Evolutionary conservation across 176 grass and related monocot genomes (phyloP).

Genomic region (Ensete glaucum): DNA sequence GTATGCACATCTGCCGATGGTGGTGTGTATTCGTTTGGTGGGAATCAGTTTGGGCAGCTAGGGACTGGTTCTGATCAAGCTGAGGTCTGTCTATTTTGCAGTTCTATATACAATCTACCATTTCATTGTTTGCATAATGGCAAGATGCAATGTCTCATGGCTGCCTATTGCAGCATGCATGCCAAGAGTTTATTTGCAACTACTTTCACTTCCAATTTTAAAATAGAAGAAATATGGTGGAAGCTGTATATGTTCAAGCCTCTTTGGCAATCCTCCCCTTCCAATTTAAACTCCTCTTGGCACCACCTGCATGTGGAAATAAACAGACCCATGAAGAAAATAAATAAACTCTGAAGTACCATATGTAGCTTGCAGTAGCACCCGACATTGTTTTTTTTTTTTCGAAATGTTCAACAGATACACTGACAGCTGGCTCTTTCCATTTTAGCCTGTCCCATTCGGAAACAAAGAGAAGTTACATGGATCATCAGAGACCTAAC

Average conservation of each 20-base stretch:
- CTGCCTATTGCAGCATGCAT: neutral
- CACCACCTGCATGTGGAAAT: too few species aligned
- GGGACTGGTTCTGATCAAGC: slow-evolving; percentile 96
- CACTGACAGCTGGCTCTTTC: neutral
- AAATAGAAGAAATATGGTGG: too few species aligned
- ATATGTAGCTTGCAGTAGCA: too few species aligned
- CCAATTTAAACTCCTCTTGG: too few species aligned
- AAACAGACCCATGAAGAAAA: too few species aligned
- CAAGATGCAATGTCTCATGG: neutral
- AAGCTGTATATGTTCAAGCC: too few species aligned
- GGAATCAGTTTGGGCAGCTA: slow-evolving; percentile 96
- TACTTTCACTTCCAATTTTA: neutral
- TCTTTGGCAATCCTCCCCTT: too few species aligned
- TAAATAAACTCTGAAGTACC: too few species aligned
- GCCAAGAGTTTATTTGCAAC: neutral
- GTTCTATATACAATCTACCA: neutral
- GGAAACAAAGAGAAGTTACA: neutral
- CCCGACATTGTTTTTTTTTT: too few species aligned
- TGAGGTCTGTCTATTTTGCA: slow-evolving; percentile 39
- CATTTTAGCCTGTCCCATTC: neutral
- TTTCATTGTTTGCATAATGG: neutral
- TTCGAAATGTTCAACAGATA: too few species aligned
- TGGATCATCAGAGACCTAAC: neutral
- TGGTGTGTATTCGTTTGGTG: slow-evolving; percentile 89
- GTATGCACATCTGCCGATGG: slow-evolving; percentile 85